Base-by-base conservation (phyloP, 2,329 filamentous ascomycete species). In the Colletotrichum tropicicola region DNA sequence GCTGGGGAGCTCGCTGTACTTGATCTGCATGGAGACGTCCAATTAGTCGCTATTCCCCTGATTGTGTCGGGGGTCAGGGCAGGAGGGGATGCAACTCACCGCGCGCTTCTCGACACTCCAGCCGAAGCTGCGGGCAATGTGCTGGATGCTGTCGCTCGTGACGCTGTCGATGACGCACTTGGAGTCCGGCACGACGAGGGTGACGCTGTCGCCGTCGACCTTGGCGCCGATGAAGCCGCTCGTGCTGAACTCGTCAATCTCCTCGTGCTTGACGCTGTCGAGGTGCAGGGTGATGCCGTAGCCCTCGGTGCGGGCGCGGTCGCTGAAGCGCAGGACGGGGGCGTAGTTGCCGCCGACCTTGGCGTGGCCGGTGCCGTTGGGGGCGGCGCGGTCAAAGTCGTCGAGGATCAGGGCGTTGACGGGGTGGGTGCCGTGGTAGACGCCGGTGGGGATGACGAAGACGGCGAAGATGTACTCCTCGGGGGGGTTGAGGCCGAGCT, bases 301-400 rank as follows among this genome's bases (percentile, higher is more conserved):
- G 30, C 95, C 95, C 65, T 93, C 87, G 17, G 83, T 81, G 62
- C 91, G 83, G 1, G 96, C 95, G 73, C 87, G 90, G 72, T 97
- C 94, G 74, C 92, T 97, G 85, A 93, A 94, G 59, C 92, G 85
- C 73, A 98, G 80, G 5, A 98, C 95, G 3, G 95, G 95, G 9
- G 94, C 95, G 75, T 98, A 98, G 81, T 98, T 98, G 13, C 95
- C 96, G 25, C 96, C 95, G 3, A 98, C 87, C 81, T 98, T 98
- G n/a, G 93, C 95, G 67, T 89, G 90, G 0, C 95, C 95, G 0
- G 92, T 97, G 1, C 95, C 95, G 72, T 94, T 89, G 1, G 96
- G 95, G n/a, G 95, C 95, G 0, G 94, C 88, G 28, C 95, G 92
- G 78, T 98, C 95, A 75, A 98, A 98, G 28, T 96, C 91, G 73